Base-by-base conservation (phyloP, 2,329 filamentous ascomycete species). In the Trichoderma sp. region DNA sequence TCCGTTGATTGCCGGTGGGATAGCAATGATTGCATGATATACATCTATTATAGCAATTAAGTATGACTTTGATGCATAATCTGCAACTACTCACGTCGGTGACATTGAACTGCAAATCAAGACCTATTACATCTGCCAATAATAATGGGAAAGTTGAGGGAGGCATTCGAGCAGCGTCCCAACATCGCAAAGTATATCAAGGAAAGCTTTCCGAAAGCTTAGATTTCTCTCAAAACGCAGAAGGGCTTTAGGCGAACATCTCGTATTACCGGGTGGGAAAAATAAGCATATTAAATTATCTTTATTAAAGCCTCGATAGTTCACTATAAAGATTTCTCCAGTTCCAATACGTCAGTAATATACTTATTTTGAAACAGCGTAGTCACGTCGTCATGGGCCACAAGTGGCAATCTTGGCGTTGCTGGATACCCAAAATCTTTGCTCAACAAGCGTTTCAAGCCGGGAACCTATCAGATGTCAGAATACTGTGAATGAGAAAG, bases 131-230 rank as follows among this genome's bases (percentile, higher is more conserved):
- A 8, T 39, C 54, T 22, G 48, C 54, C 34, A 64, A 5, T 13
- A 53, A 29, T 1, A 34, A 64, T 19, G 60, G 60, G 22, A 64
- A 54, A 56, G 7, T 64, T 67, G 10, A 39, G 22, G 27, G 25
- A 57, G 32, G 53, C 59, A 13, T 64, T 68, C 22, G 58, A 68
- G 35, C 58, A 53, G n/a, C 66, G 66, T 5, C 58, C 57, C 7
- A 68, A 68, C n/a, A 64, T 68, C 37, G 48, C 66, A 34, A 22
- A 54, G n/a, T 67, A 63, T 48, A 63, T 67, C 58, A 64, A 64
- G 6, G 53, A 65, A n/a, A 56, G 57, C 13, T 25, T 7, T 7
- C 59, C 42, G 13, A 50, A 52, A 15, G 27, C 25, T 29, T 63
- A 37, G 4, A 3, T 32, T 9, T 2, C 15, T 10, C n/a, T 5